Evolutionary conservation across 2,329 filamentous ascomycete genomes (phyloP), one percentile per base, ranked within the genome.

Genomic region (Diaporthe sp.): DNA sequence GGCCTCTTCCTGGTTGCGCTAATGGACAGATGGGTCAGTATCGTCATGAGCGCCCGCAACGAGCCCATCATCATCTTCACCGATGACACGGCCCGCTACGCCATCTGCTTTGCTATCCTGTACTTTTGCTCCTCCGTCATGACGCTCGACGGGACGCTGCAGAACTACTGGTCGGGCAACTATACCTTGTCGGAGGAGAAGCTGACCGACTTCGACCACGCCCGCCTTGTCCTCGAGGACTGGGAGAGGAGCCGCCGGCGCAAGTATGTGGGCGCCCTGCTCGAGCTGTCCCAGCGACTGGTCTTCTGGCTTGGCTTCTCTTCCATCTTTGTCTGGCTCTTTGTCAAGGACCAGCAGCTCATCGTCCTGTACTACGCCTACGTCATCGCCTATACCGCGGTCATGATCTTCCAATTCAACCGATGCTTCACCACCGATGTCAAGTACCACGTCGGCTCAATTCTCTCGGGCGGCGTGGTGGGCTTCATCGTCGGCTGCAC

Each of bases 101-200:
- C 78, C 74, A 82, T 84, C 74, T 85, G 84, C 68, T 83, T 85
- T 51, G 82, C 82, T 19, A 81, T 86, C 42, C 78, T 84, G 4
- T 86, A 86, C 78, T 86, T 86, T 75, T 83, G 84, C 58, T 79
- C 82, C 3, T 81, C 82, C 0, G 84, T 84, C 76, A 84, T 86
- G 78, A 79, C 81, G 4, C 79, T 86, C 8, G 85, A 86, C 68
- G 79, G 79, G 9, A 82, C 82, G 4, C 78, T 85, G 31, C 82
- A 84, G 73, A 80, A 82, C 28, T 84, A 84, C 77, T 85, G 84
- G 84, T 79, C 80, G 10, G 77, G 79, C 22, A 81, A 80, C 55
- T 83, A 82, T 62, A 79, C 81, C 22, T 78, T 84, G 53, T 84
- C 84, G 0, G 80, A 81, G 13, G 82, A 83, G 73, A 83, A 82